Percentiles rank a stretch among this genome's conserved stretches.
Evolutionary conservation across 345 rosid species (phyloP).

Genomic region (Populus euphratica): DNA sequence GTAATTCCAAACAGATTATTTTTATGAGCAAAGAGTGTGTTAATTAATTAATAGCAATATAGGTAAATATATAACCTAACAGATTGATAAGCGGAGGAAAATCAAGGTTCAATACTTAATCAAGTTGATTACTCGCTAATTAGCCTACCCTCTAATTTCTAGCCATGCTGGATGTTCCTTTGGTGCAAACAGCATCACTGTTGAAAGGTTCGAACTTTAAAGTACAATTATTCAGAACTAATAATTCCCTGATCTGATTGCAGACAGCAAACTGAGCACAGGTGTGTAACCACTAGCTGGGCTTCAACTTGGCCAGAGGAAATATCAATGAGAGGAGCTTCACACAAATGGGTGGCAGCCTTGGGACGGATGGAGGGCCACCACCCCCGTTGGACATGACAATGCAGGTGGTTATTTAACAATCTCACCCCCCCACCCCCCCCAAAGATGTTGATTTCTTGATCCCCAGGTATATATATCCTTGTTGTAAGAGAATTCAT

Average conservation of each 20-base stretch:
- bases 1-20: too few relatives aligned
- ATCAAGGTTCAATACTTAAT: too few relatives aligned
- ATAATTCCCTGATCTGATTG: neutral
- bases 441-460: neutral
- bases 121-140: neutral
- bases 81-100: too few relatives aligned
- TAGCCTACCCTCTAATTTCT: neutral
- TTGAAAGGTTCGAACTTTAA: neutral
- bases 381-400: constrained; percentile 3
- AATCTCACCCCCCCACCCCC: neutral
- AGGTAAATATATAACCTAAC: too few relatives aligned
- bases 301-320: neutral
- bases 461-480: neutral
- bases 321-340: neutral
- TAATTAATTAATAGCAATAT: too few relatives aligned
- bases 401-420: constrained; percentile 11
- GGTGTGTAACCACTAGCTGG: neutral
- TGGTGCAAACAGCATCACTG: neutral
- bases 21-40: too few relatives aligned
- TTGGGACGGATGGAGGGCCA: constrained; percentile 5
- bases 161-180: neutral
- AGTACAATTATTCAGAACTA: constrained; percentile 13
- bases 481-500: neutral
- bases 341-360: neutral
- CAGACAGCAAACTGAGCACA: neutral